Percentiles rank a stretch among this genome's conserved stretches.
Conservation (phyloP, 768 basidiomycete species). For the Lactifluus rugatus region DNA sequence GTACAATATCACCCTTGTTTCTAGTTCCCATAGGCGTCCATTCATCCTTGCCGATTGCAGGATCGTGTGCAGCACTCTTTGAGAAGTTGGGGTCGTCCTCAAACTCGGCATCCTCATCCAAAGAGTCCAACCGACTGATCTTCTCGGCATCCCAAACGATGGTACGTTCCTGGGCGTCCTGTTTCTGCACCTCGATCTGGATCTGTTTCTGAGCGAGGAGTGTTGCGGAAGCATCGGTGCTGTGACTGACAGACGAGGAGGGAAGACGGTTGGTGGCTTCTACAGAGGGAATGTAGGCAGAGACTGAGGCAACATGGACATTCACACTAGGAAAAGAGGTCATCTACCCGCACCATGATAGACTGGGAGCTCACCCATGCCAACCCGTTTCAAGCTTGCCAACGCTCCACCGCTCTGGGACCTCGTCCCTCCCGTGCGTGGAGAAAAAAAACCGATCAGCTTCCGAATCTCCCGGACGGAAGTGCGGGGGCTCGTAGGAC, state of each 20-base stretch:
- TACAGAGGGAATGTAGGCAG: slow-evolving; percentile 58
- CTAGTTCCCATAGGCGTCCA: slow-evolving; percentile 47
- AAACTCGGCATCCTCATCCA: slow-evolving; percentile 48
- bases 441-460: slow-evolving; percentile 74
- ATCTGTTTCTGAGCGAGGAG: slow-evolving; percentile 36
- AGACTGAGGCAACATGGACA: slow-evolving; percentile 62
- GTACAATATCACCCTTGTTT: slow-evolving; percentile 46
- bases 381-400: slow-evolving; percentile 63
- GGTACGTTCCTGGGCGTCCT: slow-evolving; percentile 52
- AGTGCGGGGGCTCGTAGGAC: slow-evolving; percentile 79
- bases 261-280: slow-evolving; percentile 43
- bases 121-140: slow-evolving; percentile 20
- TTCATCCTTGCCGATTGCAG: slow-evolving; percentile 13
- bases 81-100: slow-evolving; percentile 46
- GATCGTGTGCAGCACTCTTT: slow-evolving; percentile 13
- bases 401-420: slow-evolving; percentile 62
- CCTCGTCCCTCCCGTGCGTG: slow-evolving; percentile 62
- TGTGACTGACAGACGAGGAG: slow-evolving; percentile 38
- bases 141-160: slow-evolving; percentile 59
- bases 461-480: slow-evolving; percentile 60
- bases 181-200: slow-evolving; percentile 48
- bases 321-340: slow-evolving; percentile 42
- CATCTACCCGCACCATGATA: background rate
- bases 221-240: slow-evolving; percentile 19
- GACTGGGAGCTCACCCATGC: slow-evolving; percentile 45